Percentiles rank a stretch among this genome's conserved stretches.
phyloP scores from a whole-genome alignment of 257 asterid species.

The Fraxinus excelsior region DNA sequence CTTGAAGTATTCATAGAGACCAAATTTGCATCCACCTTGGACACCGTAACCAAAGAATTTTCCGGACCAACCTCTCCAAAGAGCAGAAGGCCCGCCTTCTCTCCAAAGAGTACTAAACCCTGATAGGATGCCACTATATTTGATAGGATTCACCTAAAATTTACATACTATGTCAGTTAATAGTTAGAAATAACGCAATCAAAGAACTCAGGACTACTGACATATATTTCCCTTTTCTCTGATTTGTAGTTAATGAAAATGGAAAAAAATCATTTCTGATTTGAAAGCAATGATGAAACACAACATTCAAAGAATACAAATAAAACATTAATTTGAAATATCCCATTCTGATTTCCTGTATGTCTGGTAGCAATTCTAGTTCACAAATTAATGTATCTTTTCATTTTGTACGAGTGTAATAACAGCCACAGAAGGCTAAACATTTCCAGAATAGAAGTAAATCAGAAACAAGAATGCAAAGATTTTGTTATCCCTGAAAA shows the following conservation, averaged over 20 bases:
- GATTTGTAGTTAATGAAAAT: neutral
- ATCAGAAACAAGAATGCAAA: neutral
- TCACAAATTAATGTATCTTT: neutral
- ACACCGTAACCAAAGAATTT: slow-evolving; percentile 69
- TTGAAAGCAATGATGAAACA: neutral
- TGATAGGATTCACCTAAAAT: slow-evolving; percentile 61
- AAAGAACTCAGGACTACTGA: neutral
- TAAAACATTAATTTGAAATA: neutral
- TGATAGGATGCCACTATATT: slow-evolving; percentile 59
- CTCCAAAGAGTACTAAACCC: slow-evolving; percentile 62
- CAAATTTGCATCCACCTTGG: slow-evolving; percentile 75
- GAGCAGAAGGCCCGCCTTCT: slow-evolving; percentile 66
- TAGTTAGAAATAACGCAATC: neutral
- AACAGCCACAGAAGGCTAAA: neutral
- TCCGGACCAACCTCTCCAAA: slow-evolving; percentile 88
- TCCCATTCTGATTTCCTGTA: neutral
- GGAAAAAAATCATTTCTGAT: neutral
- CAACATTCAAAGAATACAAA: neutral
- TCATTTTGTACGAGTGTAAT: neutral
- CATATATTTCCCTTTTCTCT: neutral
- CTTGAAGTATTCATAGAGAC: slow-evolving; percentile 75
- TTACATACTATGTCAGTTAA: slow-evolving; percentile 16
- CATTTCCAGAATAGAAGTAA: neutral
- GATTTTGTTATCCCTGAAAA: neutral
- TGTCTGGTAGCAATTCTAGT: neutral